A percentile compares a stretch with the other conserved stretches of the same genome.
These are phyloP conservation scores for Cytospora paraplurivora DNA, from an alignment of 2,329 filamentous ascomycete genomes.

Conservation along the genomic window DNA sequence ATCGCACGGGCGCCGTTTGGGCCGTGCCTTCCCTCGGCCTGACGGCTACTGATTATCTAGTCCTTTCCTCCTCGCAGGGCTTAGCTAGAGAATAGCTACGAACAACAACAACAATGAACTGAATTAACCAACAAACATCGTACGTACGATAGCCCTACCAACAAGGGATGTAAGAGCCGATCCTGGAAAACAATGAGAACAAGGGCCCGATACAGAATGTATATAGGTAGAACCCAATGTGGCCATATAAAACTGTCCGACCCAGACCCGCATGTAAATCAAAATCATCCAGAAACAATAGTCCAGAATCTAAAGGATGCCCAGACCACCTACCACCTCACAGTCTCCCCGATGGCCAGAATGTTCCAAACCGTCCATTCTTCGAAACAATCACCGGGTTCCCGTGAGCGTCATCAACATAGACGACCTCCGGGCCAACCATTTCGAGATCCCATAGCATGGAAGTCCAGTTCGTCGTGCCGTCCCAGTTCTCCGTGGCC, in stretches of 20 bases:
- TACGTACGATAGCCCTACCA: too few relatives aligned
- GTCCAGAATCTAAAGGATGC: background rate
- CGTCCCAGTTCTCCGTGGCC: conserved; percentile 32
- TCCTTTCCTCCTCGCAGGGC: too few relatives aligned
- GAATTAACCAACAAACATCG: too few relatives aligned
- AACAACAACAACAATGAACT: too few relatives aligned
- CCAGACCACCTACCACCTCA: conserved; percentile 1
- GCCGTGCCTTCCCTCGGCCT: too few relatives aligned
- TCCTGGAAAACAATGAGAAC: background rate
- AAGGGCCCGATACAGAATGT: background rate
- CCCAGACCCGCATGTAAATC: background rate
- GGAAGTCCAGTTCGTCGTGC: conserved; percentile 30
- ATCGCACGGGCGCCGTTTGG: too few relatives aligned
- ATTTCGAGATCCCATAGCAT: conserved; percentile 32
- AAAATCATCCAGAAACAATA: background rate
- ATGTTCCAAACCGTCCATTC: conserved; percentile 29
- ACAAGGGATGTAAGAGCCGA: background rate
- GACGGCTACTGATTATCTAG: too few relatives aligned
- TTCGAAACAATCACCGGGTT: conserved; percentile 34
- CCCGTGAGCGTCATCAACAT: conserved; percentile 34
- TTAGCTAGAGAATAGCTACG: too few relatives aligned
- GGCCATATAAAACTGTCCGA: background rate
- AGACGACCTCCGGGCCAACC: conserved; percentile 33
- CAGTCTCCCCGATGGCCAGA: conserved; percentile 25
- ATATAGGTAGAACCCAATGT: background rate